A percentile compares a stretch with the other conserved stretches of the same genome.
Conservation (phyloP, 1,284 basidiomycete genomes). For the Cutaneotrichosporon cutaneum region DNA sequence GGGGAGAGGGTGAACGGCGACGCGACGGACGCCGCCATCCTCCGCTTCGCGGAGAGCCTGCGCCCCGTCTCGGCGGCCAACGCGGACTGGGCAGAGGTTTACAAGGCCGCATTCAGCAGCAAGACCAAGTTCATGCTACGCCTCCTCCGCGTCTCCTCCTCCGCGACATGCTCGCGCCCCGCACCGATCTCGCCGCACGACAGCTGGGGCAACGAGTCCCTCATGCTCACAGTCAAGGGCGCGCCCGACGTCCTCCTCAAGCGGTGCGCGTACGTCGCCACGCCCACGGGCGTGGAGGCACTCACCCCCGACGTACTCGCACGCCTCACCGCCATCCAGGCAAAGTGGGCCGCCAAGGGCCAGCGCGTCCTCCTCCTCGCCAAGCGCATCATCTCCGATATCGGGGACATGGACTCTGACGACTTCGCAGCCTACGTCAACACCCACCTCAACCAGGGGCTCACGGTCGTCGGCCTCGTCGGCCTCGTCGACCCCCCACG, state of each 20-base stretch:
- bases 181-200: slow-evolving; percentile 18
- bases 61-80: slow-evolving; percentile 42
- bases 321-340: slow-evolving; percentile 55
- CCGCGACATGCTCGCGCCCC: neutral
- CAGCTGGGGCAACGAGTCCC: slow-evolving; percentile 28
- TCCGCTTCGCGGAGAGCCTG: slow-evolving; percentile 61
- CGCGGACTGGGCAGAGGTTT: slow-evolving; percentile 50
- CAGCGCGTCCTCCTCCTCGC: slow-evolving; percentile 62
- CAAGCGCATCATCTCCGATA: slow-evolving; percentile 42
- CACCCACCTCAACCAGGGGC: slow-evolving; percentile 46
- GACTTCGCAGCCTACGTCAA: slow-evolving; percentile 51
- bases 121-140: slow-evolving; percentile 68
- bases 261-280: slow-evolving; percentile 55
- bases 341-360: slow-evolving; percentile 60
- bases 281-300: slow-evolving; percentile 50
- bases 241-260: slow-evolving; percentile 63
- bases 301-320: slow-evolving; percentile 45
- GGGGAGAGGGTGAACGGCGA: slow-evolving; percentile 62
- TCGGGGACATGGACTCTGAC: slow-evolving; percentile 39
- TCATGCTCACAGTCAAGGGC: slow-evolving; percentile 59
- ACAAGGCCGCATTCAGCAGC: slow-evolving; percentile 61
- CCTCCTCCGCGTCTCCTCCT: slow-evolving; percentile 25
- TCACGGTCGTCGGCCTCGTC: slow-evolving; percentile 64
- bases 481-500: slow-evolving; percentile 66
- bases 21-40: slow-evolving; percentile 63